Base-by-base conservation (phyloP, 2,329 filamentous ascomycete genomes). In the Exophiala xenobiotica region DNA sequence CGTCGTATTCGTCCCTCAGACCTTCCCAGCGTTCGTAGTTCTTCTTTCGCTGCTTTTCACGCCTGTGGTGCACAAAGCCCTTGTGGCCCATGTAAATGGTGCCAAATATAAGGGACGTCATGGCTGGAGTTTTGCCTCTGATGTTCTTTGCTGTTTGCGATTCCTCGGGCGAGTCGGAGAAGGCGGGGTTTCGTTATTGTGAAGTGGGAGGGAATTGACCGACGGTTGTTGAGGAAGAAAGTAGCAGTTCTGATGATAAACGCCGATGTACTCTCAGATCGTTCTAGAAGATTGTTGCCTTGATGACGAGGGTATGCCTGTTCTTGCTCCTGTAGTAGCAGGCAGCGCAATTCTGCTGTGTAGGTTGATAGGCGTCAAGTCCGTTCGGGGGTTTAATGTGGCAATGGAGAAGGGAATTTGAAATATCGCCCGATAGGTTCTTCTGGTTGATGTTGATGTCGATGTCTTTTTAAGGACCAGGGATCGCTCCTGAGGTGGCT, bases 11-110 rank as follows among this genome's bases (percentile, higher is more conserved):
- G 19, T 61, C 59, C 20, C 59, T 53, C 7, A 61, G 53, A 18
- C 57, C 59, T 44, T 61, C 59, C 59, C 59, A 61, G 9, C 59
- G 47, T 44, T 61, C 55, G 43, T 61, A 61, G 43, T 61, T 61
- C 39, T 61, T 61, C 43, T 54, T 42, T 9, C 59, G 48, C 47
- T 61, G 57, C 29, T 61, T 61, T 41, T 61, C 59, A 11, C 57
- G 53, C 2, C 43, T 44, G 29, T 58, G 51, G 4, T 53, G 29
- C 16, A 61, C 49, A 12, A 58, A 7, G 37, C 51, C 51, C 50
- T 61, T 58, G 43, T 61, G 59, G 39, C 50, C 55, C 37, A 61
- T 31, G 29, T 58, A 61, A 33, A 59, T 57, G 19, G 50, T 51
- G 4, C 59, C 58, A 38, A 61, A 61, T 22, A 61, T 60, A 12